Evolutionary conservation across 2,329 filamentous ascomycete genomes (phyloP), one percentile per base, ranked within the genome.

Genomic region (Rhynchosporium agropyri): DNA sequence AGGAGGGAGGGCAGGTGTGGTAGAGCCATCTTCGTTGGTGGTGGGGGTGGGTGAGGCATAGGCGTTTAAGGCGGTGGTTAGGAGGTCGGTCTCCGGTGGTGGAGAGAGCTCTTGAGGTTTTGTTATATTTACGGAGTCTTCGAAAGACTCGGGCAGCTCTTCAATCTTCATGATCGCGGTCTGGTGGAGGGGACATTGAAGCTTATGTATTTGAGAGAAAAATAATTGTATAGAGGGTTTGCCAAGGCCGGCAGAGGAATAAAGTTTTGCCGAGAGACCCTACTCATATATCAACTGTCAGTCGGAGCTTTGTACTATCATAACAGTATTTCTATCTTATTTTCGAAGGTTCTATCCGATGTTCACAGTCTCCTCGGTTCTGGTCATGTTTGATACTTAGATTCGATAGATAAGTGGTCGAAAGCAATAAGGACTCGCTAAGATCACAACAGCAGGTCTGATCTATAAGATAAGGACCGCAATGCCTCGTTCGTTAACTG

Each of bases 1-100:
- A 0, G 85, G 85, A 4, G 87, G 85, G 65, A 88, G 76, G 9
- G 65, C 60, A 8, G 73, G 72, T 10, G 68, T 58, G 5, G 61
- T 66, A 15, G 65, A 70, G 55, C 65, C 71, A 69, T 71, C 66
- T 36, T 36, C 6, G 60, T 51, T 38, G 8, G 63, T 61, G 46
- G 61, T 48, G 10, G 62, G 59, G 38, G 56, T 43, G 58, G 33
- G 57, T 53, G 61, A 65, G 49, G 57, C 58, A 31, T 58, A 66
- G 10, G 68, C 64, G 38, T 71, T 68, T 63, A 71, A 66, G 15
- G 70, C 71, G 65, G 73, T 69, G 12, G 68, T 70, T 20, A 73
- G 67, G 57, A 73, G 68, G 46, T 74, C 72, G 57, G 63, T 15
- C 40, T 15, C 55, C 20, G 31, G 33, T 20, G 53, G 40, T 13